Conservation (phyloP, 495 filamentous ascomycete species). For the Sporormia fimetaria region DNA sequence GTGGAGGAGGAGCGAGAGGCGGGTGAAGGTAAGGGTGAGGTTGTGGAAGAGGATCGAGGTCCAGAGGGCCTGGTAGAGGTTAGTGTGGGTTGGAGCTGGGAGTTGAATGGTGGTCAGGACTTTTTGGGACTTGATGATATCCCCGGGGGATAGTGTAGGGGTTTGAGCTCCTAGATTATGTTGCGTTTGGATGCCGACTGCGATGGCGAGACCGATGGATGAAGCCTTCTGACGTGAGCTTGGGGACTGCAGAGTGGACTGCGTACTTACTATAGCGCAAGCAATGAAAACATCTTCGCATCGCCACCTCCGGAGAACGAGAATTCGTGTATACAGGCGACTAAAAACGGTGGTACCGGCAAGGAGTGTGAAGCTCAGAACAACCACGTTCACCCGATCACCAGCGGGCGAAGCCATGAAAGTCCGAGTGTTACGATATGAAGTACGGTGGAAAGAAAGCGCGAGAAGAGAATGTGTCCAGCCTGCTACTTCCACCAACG, state of each 20-base stretch:
- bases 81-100: not conserved
- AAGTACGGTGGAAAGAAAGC: no score
- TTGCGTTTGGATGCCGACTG: slow-evolving; percentile 7
- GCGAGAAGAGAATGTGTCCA: no score
- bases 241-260: not conserved
- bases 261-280: slow-evolving; percentile 12
- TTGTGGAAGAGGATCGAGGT: slow-evolving; percentile 13
- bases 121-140: slow-evolving; percentile 10
- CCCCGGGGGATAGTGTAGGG: not conserved
- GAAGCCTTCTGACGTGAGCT: slow-evolving; percentile 3
- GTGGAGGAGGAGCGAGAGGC: slow-evolving; percentile 19
- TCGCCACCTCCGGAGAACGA: slow-evolving; percentile 6
- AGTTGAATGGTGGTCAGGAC: not conserved
- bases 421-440: no score
- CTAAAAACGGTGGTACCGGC: slow-evolving; percentile 8
- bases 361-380: slow-evolving; percentile 8
- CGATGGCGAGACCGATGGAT: slow-evolving; percentile 14
- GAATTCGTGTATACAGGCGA: slow-evolving; percentile 10
- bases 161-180: slow-evolving; percentile 13
- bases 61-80: slow-evolving; percentile 15
- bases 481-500: no score
- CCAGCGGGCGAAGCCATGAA: slow-evolving; percentile 11
- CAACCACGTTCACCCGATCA: slow-evolving; percentile 11
- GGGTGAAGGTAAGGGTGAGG: slow-evolving; percentile 16
- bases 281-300: slow-evolving; percentile 18